Percentiles rank a stretch among this genome's conserved stretches.
phyloP scores from a whole-genome alignment of 2,329 filamentous ascomycete genomes.

The Chalara sp. region DNA sequence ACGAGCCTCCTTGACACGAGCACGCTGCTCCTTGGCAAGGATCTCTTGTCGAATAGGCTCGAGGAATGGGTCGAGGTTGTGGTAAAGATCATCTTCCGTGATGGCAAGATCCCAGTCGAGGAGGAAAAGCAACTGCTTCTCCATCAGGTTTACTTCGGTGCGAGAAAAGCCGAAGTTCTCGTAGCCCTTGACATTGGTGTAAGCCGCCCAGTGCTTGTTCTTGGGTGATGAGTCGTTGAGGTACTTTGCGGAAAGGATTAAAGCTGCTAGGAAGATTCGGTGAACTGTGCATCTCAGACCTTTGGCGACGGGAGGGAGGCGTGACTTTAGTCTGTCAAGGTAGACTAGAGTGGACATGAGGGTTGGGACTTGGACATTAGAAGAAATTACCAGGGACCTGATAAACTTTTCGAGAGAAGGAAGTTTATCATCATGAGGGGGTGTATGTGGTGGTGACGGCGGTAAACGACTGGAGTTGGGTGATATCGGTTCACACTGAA shows the following conservation, averaged over 20 bases:
- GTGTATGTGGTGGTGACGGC: constrained; percentile 40
- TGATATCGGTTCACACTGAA: constrained; percentile 64
- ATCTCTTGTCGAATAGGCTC: constrained; percentile 68
- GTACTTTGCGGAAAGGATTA: constrained; percentile 90
- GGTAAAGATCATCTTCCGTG: constrained; percentile 76
- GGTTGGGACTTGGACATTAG: constrained; percentile 94
- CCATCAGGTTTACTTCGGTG: constrained; percentile 98
- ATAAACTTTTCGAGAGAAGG: constrained; percentile 90
- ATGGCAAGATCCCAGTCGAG: constrained; percentile 93
- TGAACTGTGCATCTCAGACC: constrained; percentile 95
- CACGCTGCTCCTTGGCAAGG: constrained; percentile 18
- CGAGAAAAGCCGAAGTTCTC: constrained; percentile 82
- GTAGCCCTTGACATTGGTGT: constrained; percentile 64
- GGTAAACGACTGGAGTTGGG: constrained; percentile 38
- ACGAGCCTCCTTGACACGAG: constrained; percentile 12
- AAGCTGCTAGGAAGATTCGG: constrained; percentile 88
- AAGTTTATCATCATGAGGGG: constrained; percentile 34
- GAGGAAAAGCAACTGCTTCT: constrained; percentile 93
- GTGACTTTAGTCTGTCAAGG: constrained; percentile 73
- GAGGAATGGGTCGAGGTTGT: constrained; percentile 81
- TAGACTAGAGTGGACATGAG: constrained; percentile 97
- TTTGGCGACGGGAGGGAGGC: constrained; percentile 89
- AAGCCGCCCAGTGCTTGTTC: constrained; percentile 99
- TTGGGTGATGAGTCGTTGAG: constrained; percentile 97
- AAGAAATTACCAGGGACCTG: constrained; percentile 79